Base-by-base conservation (phyloP, 257 asterid genomes). In the Solanum bukasovii region DNA sequence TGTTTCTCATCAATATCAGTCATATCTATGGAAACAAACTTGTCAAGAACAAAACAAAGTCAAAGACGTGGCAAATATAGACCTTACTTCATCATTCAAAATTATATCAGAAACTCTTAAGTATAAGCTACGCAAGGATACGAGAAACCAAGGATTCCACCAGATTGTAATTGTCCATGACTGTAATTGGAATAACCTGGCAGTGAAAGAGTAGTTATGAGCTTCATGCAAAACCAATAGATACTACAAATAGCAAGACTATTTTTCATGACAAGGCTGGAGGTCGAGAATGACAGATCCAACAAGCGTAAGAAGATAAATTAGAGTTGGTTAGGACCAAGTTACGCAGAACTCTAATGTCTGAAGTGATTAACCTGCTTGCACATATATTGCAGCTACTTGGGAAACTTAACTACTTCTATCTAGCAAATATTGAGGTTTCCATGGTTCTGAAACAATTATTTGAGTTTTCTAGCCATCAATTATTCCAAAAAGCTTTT, bases 61-160 rank as follows among this genome's bases (percentile, higher is more conserved):
- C 27, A 81, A 42, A 38, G 56, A 56, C 12, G 70, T 65, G 29
- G 33, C 25, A 82, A n/a, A 89, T 59, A 88, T 56, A 86, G 84
- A 73, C 34, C 18, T 77, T 31, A 75, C 23, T 88, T 34, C 78
- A 44, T 5, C 52, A 88, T 27, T 72, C 29, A 38, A 87, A 49
- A 63, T 84, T 59, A 27, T 71, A 83, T 44, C 74, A 81, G 25
- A 88, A 84, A 71, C 67, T 34, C 42, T 33, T 0, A 52, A 46
- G 70, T 18, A 81, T 81, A 82, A 40, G 87, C 72, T 83, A 87
- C 70, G 34, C 34, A 84, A 92, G 99, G 99, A 97, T 97, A 97
- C 99, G 99, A 88, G 99, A 97, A 35, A 97, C 96, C 95, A 97
- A 93, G 23, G 93, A 93, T 87, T 95, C 94, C 87, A 96, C 93